Evolutionary conservation across 768 basidiomycete species (phyloP), one percentile per base, ranked within the genome.

Genomic region (Bullera alba): DNA sequence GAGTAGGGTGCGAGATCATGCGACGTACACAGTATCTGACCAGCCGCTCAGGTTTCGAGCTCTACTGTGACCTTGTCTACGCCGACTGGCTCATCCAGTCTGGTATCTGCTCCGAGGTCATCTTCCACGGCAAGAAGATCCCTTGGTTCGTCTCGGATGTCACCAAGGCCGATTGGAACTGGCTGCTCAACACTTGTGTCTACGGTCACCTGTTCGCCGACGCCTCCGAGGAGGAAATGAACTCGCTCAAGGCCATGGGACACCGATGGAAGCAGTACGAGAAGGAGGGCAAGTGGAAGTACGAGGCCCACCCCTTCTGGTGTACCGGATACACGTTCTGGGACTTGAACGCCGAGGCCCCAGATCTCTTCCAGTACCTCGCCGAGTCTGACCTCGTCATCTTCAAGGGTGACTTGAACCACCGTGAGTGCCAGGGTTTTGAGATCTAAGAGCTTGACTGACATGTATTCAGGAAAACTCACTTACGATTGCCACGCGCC

Each of bases 341-440:
- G 67, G 69, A 70, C 51, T 58, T 72, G 28, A 60, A 65, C 48
- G 63, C 69, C 32, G 71, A 72, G 38, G 71, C 71, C 37, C 71
- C 73, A 28, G 73, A 72, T 71, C 63, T 95, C 43, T 96, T 93
- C 79, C 79, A 93, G 46, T 84, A 93, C 70, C 82, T 96, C 32
- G 85, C 87, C 50, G 82, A 82, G 28, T 87, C 87, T 27, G 86
- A 95, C 67, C 81, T 96, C 38, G 92, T 95, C 63, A 72, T 76
- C 66, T 95, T 95, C 80, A 96, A 96, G 75, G 92, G 92, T 12
- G 88, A 91, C 66, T 75, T 93, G 19, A 93, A 93, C 73, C 89
- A 92, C 74, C 84, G 90, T n/a, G n/a, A 68, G 90, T 91, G 74
- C 73, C 87, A 22, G 37, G 10, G 17, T 16, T 21, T n/a, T 25